Base-by-base conservation (phyloP, 495 filamentous ascomycete species). In the Penicillium egyptiacum region DNA sequence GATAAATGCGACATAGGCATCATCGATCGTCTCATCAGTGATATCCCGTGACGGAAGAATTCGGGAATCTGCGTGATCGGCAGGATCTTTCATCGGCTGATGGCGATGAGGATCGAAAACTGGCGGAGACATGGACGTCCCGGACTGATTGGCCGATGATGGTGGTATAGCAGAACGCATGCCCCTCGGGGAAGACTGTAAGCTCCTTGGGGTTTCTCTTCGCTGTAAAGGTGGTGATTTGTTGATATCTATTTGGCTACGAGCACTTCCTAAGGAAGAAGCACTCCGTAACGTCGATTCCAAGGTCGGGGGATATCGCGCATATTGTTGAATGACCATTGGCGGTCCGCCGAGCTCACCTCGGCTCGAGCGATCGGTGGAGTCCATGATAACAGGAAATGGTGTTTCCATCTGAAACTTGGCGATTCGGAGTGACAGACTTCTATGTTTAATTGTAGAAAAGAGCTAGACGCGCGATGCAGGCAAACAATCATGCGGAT, bases 1-100 rank as follows among this genome's bases (percentile, higher is more conserved):
- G 58, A 98, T 88, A 65, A 97, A 98, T 60, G 79, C 66, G 55
- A 91, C 87, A 70, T 93, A 98, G 26, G 92, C 86, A 68, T 95
- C 87, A 59, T 95, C 92, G 56, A 98, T 86, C 4, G 84, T 88
- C 10, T 83, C 82, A 62, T 86, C 83, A 5, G 83, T 87, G 11
- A 96, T 84, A 44, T 85, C 80, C 31, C 79, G 81, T 20, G 88
- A 79, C 20, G 94, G 94, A 35, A 96, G 72, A 26, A 69, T 50
- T 19, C 75, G 70, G 33, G 62, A 63, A 41, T 77, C 76, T 4
- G 66, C 66, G 12, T 70, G 70, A 20, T 74, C 73, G 14, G 69
- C 58, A 14, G 71, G 40, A 44, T 77, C 75, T 59, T 71, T 69
- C 50, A 66, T 60, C 8, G 55, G 66, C 39, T 65, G 62, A 31